Percentiles rank a stretch among this genome's conserved stretches.
phyloP scores from a whole-genome alignment of 768 basidiomycete genomes.

The Phylloporus sp. region DNA sequence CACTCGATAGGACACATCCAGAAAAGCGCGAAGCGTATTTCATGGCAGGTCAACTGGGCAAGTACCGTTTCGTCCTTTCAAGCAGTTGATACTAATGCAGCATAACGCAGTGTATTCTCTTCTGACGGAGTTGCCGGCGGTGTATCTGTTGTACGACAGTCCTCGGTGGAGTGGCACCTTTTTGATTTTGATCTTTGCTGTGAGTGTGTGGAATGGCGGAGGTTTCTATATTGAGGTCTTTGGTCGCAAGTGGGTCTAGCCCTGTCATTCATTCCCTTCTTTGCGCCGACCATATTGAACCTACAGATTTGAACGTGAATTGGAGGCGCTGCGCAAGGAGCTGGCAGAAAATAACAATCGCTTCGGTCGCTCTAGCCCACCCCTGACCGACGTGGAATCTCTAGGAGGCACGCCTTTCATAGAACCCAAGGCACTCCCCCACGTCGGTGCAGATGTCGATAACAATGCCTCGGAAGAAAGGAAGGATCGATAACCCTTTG shows the following conservation, averaged over 20 bases:
- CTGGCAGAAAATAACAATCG: constrained; percentile 65
- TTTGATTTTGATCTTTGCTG: constrained; percentile 73
- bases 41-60: constrained; percentile 81
- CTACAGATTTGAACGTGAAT: constrained; percentile 82
- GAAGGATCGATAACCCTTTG: constrained; percentile 28
- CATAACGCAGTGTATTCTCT: constrained; percentile 65
- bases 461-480: constrained; percentile 12
- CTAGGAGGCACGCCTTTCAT: constrained; percentile 33
- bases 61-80: constrained; percentile 21
- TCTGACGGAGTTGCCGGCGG: constrained; percentile 80
- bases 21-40: constrained; percentile 66
- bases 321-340: constrained; percentile 87
- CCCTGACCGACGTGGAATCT: constrained; percentile 40
- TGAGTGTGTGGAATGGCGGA: constrained; percentile 94
- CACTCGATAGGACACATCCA: constrained; percentile 55
- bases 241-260: constrained; percentile 77
- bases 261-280: background rate
- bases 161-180: constrained; percentile 73
- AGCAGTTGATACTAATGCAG: background rate
- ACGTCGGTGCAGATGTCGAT: constrained; percentile 13
- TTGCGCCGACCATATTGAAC: constrained; percentile 6
- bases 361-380: constrained; percentile 51
- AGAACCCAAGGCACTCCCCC: constrained; percentile 20
- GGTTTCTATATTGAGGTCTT: constrained; percentile 97
- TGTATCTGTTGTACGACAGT: constrained; percentile 79